phyloP scores from a whole-genome alignment of 805 yeast species.

The Yarrowia sp. region DNA sequence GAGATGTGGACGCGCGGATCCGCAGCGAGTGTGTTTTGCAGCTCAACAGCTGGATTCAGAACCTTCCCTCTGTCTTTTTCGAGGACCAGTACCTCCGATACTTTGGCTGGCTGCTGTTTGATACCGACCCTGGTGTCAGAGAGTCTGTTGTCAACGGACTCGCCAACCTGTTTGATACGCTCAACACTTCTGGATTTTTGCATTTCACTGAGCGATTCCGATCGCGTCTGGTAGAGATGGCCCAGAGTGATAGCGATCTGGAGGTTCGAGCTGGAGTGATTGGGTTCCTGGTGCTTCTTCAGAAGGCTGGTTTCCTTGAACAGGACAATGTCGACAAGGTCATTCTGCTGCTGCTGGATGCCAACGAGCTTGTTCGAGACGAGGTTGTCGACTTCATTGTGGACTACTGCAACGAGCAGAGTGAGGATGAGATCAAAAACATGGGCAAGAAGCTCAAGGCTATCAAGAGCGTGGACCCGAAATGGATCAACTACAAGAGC shows the following conservation, averaged over 20 bases:
- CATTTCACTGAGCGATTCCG: slow-evolving; percentile 78
- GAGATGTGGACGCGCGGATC: slow-evolving; percentile 72
- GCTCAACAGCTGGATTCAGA: slow-evolving; percentile 70
- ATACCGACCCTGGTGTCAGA: slow-evolving; percentile 59
- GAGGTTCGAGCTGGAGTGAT: slow-evolving; percentile 55
- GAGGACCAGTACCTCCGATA: slow-evolving; percentile 69
- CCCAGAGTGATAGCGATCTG: slow-evolving; percentile 53
- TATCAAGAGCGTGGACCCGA: background rate
- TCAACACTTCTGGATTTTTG: slow-evolving; percentile 60
- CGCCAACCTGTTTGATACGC: slow-evolving; percentile 47
- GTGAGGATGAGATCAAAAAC: slow-evolving; percentile 32
- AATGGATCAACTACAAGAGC: slow-evolving; percentile 8
- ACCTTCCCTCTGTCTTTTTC: slow-evolving; percentile 66
- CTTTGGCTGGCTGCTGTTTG: slow-evolving; percentile 84
- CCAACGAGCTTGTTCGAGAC: slow-evolving; percentile 39
- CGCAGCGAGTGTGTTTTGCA: slow-evolving; percentile 65
- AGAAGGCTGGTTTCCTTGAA: slow-evolving; percentile 61
- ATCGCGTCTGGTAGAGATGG: slow-evolving; percentile 62
- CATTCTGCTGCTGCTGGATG: slow-evolving; percentile 43
- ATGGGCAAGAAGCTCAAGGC: slow-evolving; percentile 15
- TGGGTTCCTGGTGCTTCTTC: slow-evolving; percentile 53
- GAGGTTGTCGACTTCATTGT: slow-evolving; percentile 56
- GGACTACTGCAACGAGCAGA: slow-evolving; percentile 38
- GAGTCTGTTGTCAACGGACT: slow-evolving; percentile 60
- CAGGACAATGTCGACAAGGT: slow-evolving; percentile 52